A percentile compares a stretch with the other conserved stretches of the same genome.
Conservation (phyloP, 1,284 basidiomycete species). For the Cutaneotrichosporon dermatis region DNA sequence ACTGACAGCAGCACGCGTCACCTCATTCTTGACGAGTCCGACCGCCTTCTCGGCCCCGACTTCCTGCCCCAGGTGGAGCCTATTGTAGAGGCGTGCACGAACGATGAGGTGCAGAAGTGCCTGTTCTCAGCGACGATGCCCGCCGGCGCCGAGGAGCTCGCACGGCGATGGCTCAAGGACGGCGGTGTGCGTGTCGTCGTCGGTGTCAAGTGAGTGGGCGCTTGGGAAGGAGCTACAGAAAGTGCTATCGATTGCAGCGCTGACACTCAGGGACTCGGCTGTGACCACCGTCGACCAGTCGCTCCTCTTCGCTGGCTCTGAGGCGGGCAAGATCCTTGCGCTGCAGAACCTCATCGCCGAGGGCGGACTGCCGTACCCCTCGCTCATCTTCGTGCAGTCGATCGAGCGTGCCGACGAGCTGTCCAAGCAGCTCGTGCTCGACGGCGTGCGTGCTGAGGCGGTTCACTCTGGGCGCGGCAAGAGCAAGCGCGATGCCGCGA, state of each 20-base stretch:
- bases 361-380: conserved; percentile 79
- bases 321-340: conserved; percentile 85
- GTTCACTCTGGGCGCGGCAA: conserved; percentile 84
- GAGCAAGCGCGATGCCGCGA: conserved; percentile 78
- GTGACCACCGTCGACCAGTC: conserved; percentile 74
- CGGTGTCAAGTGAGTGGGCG: conserved; percentile 74
- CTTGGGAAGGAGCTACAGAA: background rate
- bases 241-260: background rate
- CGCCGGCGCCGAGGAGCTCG: conserved; percentile 77
- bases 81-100: conserved; percentile 75
- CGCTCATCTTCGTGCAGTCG: conserved; percentile 89
- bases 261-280: conserved; percentile 65
- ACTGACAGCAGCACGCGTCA: conserved; percentile 62
- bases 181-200: conserved; percentile 81
- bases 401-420: conserved; percentile 87
- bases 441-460: conserved; percentile 81
- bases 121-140: conserved; percentile 94
- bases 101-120: conserved; percentile 71
- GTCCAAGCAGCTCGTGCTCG: conserved; percentile 78
- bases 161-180: conserved; percentile 73
- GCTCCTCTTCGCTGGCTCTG: conserved; percentile 85
- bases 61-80: conserved; percentile 87
- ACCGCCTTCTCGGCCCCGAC: conserved; percentile 81
- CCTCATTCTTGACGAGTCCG: conserved; percentile 84
- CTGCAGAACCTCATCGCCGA: conserved; percentile 71